Base-by-base conservation (phyloP, 1,139 yeast genomes). In the Lodderomyces elongisporus region DNA sequence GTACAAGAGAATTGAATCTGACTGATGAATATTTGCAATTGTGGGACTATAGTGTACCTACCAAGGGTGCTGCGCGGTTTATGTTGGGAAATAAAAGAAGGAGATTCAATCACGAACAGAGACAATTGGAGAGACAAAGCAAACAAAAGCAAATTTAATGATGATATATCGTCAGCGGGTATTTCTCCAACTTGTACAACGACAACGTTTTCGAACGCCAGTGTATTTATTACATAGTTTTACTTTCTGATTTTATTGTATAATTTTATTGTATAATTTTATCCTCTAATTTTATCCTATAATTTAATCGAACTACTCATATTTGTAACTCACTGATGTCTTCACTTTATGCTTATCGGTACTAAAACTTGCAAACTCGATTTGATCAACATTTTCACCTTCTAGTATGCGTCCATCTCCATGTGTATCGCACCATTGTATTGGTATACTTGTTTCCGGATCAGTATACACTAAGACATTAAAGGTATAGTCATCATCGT, bases 401-500 rank as follows among this genome's bases (percentile, higher is more conserved):
- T 54, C 53, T 13, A 85, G 64, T 32, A 74, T 69, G 42, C 74
- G 72, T 5, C 77, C 70, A 47, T 78, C 87, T 4, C 66, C 67
- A 33, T 61, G 44, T 4, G 89, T 74, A 51, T 88, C 96, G 13
- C 78, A 77, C 97, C 96, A 89, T 51, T 87, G 95, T 17, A 68
- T 62, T 0, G 96, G 95, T 3, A 83, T 81, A 31, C 53, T 53
- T 17, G 51, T 49, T 40, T 74, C 74, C 2, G 81, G 80, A 44
- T 82, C 87, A 0, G 96, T 85, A 52, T 85, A 83, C 0, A 88
- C 96, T 40, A 88, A 63, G 1, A 89, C 94, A 49, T 85, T 88
- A 56, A 89, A 88, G 0, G 96, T 85, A 48, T 83, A 79, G 17
- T 74, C 76, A 24, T 73, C 79, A 27, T 74, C 80, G 36, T 68